Conservation (phyloP, 164 flowering plant genomes). For the Cinnamomum micranthum region DNA sequence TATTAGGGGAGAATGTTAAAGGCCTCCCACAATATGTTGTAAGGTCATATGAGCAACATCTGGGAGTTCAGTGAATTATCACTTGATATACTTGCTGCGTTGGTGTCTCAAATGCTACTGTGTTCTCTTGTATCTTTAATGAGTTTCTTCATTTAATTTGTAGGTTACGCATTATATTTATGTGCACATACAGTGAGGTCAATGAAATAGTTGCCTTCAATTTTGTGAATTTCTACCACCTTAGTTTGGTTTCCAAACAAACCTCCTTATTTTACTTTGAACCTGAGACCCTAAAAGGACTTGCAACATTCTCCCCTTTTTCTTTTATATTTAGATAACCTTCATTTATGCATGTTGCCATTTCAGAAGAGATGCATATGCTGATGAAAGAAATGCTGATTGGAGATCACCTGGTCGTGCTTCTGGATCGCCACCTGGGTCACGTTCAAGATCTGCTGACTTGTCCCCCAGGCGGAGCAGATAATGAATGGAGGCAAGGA, state of each 20-base stretch:
- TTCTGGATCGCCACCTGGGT: slow-evolving; percentile 69
- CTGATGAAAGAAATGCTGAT: slow-evolving; percentile 24
- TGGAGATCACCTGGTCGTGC: slow-evolving; percentile 47
- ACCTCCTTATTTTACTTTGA: not conserved
- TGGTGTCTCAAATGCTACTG: too few species aligned
- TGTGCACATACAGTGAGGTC: too few species aligned
- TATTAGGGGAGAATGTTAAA: too few species aligned
- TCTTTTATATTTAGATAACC: too few species aligned
- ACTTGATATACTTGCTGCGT: too few species aligned
- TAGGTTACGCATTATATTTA: too few species aligned
- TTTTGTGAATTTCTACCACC: not conserved
- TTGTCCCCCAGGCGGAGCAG: slow-evolving; percentile 42
- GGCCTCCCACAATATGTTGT: too few species aligned
- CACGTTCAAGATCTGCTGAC: slow-evolving; percentile 74
- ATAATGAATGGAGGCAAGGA: slow-evolving; percentile 1
- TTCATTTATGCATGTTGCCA: not conserved
- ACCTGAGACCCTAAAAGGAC: not conserved
- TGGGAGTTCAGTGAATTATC: too few species aligned
- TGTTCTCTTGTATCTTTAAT: too few species aligned
- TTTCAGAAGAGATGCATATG: slow-evolving; percentile 41
- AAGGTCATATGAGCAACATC: too few species aligned
- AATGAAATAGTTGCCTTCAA: not conserved
- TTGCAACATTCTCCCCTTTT: not conserved
- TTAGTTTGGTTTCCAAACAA: not conserved
- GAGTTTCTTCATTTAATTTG: too few species aligned